These are phyloP conservation scores for Pelargonium nanum DNA, from an alignment of 345 rosid genomes.

Conservation along the genomic window DNA sequence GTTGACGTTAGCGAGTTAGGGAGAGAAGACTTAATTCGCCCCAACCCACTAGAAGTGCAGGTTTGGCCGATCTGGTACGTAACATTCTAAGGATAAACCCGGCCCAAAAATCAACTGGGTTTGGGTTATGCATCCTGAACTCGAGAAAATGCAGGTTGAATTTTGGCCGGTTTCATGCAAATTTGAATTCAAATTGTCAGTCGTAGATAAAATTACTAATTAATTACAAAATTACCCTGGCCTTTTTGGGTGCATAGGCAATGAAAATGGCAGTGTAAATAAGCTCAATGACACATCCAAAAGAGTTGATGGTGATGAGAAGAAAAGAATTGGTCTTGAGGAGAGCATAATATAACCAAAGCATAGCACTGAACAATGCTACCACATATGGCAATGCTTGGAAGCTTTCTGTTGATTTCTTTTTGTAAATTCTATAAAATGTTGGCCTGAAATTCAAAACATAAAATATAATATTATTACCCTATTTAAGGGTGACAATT, in stretches of 20 bases:
- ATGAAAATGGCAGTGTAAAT: slow-evolving; percentile 53
- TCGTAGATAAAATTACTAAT: no score
- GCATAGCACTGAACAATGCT: slow-evolving; percentile 80
- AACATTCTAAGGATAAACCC: no score
- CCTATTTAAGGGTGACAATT: background rate
- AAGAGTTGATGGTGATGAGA: slow-evolving; percentile 70
- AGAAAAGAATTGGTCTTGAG: slow-evolving; percentile 49
- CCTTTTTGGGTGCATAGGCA: slow-evolving; percentile 41
- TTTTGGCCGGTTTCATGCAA: no score
- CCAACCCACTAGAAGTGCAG: no score
- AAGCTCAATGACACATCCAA: slow-evolving; percentile 66
- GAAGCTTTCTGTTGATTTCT: slow-evolving; percentile 67
- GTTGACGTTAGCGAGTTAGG: no score
- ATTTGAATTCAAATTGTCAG: no score
- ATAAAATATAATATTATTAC: background rate
- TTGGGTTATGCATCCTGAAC: no score
- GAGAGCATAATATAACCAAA: slow-evolving; percentile 83
- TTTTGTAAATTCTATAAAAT: slow-evolving; percentile 54
- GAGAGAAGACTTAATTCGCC: no score
- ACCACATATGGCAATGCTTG: slow-evolving; percentile 75
- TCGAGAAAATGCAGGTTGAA: no score
- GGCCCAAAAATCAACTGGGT: no score
- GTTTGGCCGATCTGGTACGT: no score
- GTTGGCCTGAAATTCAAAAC: slow-evolving; percentile 45
- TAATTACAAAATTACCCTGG: slow-evolving; percentile 32